phyloP scores from a whole-genome alignment of 2,329 filamentous ascomycete genomes.

The Xylaria sp. region DNA sequence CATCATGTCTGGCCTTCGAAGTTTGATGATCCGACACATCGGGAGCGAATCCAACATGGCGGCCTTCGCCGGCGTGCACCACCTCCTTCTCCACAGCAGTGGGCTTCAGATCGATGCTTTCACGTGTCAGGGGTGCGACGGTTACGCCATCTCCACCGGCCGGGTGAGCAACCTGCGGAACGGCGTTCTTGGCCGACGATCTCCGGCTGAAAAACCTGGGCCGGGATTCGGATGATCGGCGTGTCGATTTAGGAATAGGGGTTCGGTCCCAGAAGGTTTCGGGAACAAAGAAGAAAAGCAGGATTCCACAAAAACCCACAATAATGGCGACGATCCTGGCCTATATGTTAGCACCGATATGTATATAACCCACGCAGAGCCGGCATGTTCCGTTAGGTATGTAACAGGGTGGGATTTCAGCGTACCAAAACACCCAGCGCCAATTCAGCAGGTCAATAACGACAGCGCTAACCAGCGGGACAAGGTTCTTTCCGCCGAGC shows the following conservation, averaged over 20 bases:
- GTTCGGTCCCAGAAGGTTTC: slow-evolving; percentile 95
- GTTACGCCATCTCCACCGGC: not conserved
- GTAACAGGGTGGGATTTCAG: slow-evolving; percentile 6
- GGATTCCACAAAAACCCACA: slow-evolving; percentile 60
- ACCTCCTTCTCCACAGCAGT: slow-evolving; percentile 11
- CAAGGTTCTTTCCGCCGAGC: slow-evolving; percentile 83
- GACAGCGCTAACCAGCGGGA: slow-evolving; percentile 79
- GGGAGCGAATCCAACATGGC: slow-evolving; percentile 55
- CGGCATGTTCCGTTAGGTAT: not conserved
- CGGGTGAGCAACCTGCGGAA: slow-evolving; percentile 14
- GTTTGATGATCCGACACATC: slow-evolving; percentile 21
- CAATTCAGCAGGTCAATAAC: slow-evolving; percentile 74
- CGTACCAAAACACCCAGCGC: slow-evolving; percentile 86
- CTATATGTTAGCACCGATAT: not conserved
- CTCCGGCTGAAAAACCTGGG: slow-evolving; percentile 44
- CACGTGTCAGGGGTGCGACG: not conserved
- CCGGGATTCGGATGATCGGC: slow-evolving; percentile 36
- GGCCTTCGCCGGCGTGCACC: slow-evolving; percentile 21
- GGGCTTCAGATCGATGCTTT: slow-evolving; percentile 9
- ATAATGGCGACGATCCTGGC: slow-evolving; percentile 74
- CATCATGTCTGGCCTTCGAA: slow-evolving; percentile 16
- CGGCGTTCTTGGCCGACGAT: slow-evolving; percentile 38
- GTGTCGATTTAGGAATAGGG: slow-evolving; percentile 44
- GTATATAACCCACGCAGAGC: slow-evolving; percentile 2
- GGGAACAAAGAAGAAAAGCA: slow-evolving; percentile 86